Base-by-base conservation (phyloP, 169 alveolate species). In the Plasmodium coatneyi region DNA sequence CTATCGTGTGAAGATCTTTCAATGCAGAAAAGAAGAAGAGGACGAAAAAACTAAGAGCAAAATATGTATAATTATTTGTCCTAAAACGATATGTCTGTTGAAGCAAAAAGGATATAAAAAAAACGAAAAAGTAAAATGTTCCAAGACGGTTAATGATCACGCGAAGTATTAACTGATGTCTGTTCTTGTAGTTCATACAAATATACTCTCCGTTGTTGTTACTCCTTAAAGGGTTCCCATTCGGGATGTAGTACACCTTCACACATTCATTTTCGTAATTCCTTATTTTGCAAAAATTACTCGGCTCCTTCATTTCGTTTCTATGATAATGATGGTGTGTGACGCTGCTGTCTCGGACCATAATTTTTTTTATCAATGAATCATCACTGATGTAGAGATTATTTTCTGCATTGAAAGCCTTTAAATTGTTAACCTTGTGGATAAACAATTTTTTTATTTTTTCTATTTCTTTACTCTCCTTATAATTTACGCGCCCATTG, bases 381-480 rank as follows among this genome's bases (percentile, higher is more conserved):
- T 83, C 92, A 43, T 83, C 92, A 25, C 92, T 83, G 43, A 83
- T 66, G 82, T 83, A 83, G 43, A 83, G 72, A 39, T 54, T 71
- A 83, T 83, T 83, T 60, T 60, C 82, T 19, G 82, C 14, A 22
- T 83, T 60, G 32, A 83, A 83, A 5, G 46, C 82, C 22, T 83
- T 66, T 41, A 83, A 83, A 83, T 83, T 12, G 82, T 34, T 83
- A n/a, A 83, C 76, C 74, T 83, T 83, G 4, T 70, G 32, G 22
- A 70, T 70, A 71, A 49, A 83, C 9, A 41, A 12, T 49, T 70
- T 22, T 32, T 83, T 83, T 41, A 39, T 83, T 70, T 71, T 83
- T 66, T 30, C 74, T 10, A 83, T 83, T 56, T 82, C 54, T 39
- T 83, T 39, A n/a, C 82, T 9, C 22, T 83, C 70, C 32, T 83